Evolutionary conservation across 2,329 filamentous ascomycete genomes (phyloP).

Genomic region (Fusarium sp.): DNA sequence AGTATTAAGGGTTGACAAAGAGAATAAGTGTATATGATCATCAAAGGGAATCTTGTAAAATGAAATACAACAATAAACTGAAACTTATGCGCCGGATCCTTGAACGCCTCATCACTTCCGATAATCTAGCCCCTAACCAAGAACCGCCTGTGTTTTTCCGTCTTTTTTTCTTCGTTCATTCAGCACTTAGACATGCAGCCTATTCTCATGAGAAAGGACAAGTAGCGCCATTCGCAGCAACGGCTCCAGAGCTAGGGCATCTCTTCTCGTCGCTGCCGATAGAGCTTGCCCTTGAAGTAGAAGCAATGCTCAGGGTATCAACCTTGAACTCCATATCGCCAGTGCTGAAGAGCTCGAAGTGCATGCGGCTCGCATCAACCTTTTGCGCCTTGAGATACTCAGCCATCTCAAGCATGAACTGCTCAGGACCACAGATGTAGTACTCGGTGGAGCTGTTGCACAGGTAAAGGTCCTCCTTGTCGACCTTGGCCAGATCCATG

Average conservation of each 20-base stretch:
- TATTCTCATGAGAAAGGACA: conserved; percentile 33
- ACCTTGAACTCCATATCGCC: conserved; percentile 55
- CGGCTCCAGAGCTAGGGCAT: conserved; percentile 34
- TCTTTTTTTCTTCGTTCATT: background rate
- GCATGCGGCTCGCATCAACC: conserved; percentile 53
- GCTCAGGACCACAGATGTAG: conserved; percentile 65
- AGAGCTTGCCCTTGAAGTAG: conserved; percentile 25
- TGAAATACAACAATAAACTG: background rate
- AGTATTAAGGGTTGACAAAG: conserved; percentile 2
- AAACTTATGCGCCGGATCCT: conserved; percentile 12
- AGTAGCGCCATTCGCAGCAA: conserved; percentile 13
- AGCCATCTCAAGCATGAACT: conserved; percentile 64
- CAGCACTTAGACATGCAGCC: background rate
- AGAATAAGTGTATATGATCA: background rate
- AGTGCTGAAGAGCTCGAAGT: conserved; percentile 61
- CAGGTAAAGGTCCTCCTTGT: conserved; percentile 58
- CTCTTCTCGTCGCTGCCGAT: conserved; percentile 24
- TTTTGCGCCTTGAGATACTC: conserved; percentile 55
- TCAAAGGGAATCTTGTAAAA: conserved; percentile 11
- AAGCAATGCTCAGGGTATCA: conserved; percentile 45
- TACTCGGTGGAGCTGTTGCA: conserved; percentile 61
- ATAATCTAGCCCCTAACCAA: conserved; percentile 6
- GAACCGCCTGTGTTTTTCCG: background rate
- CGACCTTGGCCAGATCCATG: conserved; percentile 59
- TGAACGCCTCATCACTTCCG: conserved; percentile 33